Percentiles rank a stretch among this genome's conserved stretches.
These are phyloP conservation scores for Penicillium bovifimosum DNA, from an alignment of 495 filamentous ascomycete genomes.

Conservation along the genomic window DNA sequence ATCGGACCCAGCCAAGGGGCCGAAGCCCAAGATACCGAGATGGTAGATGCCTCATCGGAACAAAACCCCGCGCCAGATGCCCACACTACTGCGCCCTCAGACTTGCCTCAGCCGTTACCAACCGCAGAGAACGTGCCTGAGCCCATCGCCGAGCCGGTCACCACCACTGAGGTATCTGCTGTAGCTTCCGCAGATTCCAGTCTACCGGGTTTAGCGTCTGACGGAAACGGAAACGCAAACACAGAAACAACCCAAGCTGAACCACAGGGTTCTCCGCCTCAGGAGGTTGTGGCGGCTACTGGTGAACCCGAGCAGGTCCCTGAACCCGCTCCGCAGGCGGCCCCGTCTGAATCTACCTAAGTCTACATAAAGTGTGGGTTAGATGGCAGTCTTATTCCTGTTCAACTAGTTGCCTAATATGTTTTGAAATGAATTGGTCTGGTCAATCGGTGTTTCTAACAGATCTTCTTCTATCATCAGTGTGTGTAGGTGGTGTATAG, in stretches of 20 bases:
- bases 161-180: neutral
- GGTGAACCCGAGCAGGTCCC: neutral
- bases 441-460: neutral
- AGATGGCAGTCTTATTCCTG: neutral
- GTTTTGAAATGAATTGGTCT: slow-evolving; percentile 1
- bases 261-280: neutral
- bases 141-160: neutral
- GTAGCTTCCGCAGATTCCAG: neutral
- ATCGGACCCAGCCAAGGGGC: neutral
- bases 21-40: slow-evolving; percentile 9
- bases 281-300: neutral
- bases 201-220: neutral
- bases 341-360: neutral
- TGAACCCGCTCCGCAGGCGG: neutral
- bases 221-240: neutral
- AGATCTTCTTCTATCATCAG: no score
- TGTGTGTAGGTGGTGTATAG: no score
- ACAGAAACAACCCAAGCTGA: neutral
- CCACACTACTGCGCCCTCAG: slow-evolving; percentile 1
- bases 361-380: neutral
- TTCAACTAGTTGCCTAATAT: neutral
- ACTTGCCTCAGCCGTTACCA: neutral
- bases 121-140: neutral
- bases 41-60: slow-evolving; percentile 8
- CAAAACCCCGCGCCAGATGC: neutral